phyloP scores from a whole-genome alignment of 352 stramenopile genomes.

The Aphanomyces cochlioides region DNA sequence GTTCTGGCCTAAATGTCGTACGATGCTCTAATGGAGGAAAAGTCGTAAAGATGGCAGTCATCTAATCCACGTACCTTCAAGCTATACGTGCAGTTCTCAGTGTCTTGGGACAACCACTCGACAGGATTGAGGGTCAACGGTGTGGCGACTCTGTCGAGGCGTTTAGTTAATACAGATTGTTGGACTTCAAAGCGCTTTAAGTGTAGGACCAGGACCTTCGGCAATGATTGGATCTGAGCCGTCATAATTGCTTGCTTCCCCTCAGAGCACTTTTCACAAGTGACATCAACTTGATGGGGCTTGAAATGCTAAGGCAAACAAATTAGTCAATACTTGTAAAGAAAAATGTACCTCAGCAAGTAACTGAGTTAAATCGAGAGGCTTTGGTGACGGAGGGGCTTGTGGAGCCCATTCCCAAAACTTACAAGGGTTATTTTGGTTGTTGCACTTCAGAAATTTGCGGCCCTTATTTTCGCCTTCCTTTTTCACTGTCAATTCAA shows the following conservation, averaged over 20 bases:
- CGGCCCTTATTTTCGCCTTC: slow-evolving; percentile 20
- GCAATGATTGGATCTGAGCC: slow-evolving; percentile 65
- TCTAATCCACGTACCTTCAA: too few species aligned
- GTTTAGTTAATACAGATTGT: slow-evolving; percentile 61
- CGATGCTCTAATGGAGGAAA: slow-evolving; percentile 57
- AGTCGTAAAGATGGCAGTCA: neutral
- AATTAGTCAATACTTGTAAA: neutral
- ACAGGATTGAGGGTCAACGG: slow-evolving; percentile 44
- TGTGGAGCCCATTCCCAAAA: slow-evolving; percentile 23
- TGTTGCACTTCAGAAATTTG: slow-evolving; percentile 24
- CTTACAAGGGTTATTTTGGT: slow-evolving; percentile 16
- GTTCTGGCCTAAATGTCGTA: slow-evolving; percentile 74
- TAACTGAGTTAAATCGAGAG: slow-evolving; percentile 13
- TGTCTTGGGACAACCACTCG: slow-evolving; percentile 27
- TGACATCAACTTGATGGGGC: slow-evolving; percentile 67
- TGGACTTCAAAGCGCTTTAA: slow-evolving; percentile 86
- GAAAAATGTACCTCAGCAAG: neutral
- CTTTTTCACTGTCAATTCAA: slow-evolving; percentile 22
- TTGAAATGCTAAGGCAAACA: slow-evolving; percentile 58
- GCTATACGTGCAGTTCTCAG: neutral
- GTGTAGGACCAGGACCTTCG: slow-evolving; percentile 70
- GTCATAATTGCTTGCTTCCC: slow-evolving; percentile 57
- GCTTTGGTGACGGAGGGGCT: neutral
- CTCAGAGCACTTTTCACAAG: slow-evolving; percentile 76
- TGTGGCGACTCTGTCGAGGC: slow-evolving; percentile 67